These are phyloP conservation scores for Ceratocystis cacaofunesta DNA, from an alignment of 2,329 filamentous ascomycete genomes.

Conservation along the genomic window DNA sequence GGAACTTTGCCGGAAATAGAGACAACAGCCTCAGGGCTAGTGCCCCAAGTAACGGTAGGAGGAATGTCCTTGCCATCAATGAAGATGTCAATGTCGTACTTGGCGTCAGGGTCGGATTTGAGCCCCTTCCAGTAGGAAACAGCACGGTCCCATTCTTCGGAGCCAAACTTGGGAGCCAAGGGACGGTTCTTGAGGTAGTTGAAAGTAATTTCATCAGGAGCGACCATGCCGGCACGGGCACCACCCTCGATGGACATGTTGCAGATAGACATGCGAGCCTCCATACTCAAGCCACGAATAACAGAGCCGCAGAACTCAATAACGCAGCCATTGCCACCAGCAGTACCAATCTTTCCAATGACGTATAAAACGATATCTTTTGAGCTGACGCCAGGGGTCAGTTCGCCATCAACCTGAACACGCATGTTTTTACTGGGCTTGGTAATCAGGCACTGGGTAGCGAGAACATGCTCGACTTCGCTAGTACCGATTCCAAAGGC, in stretches of 20 bases:
- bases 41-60: conserved; percentile 93
- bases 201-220: conserved; percentile 84
- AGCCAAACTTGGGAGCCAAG: conserved; percentile 70
- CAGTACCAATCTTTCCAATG: conserved; percentile 88
- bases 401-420: conserved; percentile 82
- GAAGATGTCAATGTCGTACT: conserved; percentile 77
- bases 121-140: conserved; percentile 76
- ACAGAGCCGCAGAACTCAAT: conserved; percentile 97
- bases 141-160: conserved; percentile 79
- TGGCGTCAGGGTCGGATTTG: conserved; percentile 72
- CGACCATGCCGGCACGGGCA: conserved; percentile 91
- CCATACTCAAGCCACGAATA: conserved; percentile 80
- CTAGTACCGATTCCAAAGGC: conserved; percentile 96
- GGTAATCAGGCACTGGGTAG: conserved; percentile 88
- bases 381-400: conserved; percentile 80
- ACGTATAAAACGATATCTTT: conserved; percentile 91
- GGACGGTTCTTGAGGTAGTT: conserved; percentile 89
- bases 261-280: conserved; percentile 97
- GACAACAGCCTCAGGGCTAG: conserved; percentile 89
- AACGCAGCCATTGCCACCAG: conserved; percentile 83
- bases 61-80: conserved; percentile 87
- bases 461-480: conserved; percentile 95
- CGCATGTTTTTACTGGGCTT: conserved; percentile 98
- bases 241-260: conserved; percentile 99
- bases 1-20: conserved; percentile 86